Percentiles rank a stretch among this genome's conserved stretches.
These are phyloP conservation scores for Psilocybe cubensis DNA, from an alignment of 768 basidiomycete species.

Conservation along the genomic window DNA sequence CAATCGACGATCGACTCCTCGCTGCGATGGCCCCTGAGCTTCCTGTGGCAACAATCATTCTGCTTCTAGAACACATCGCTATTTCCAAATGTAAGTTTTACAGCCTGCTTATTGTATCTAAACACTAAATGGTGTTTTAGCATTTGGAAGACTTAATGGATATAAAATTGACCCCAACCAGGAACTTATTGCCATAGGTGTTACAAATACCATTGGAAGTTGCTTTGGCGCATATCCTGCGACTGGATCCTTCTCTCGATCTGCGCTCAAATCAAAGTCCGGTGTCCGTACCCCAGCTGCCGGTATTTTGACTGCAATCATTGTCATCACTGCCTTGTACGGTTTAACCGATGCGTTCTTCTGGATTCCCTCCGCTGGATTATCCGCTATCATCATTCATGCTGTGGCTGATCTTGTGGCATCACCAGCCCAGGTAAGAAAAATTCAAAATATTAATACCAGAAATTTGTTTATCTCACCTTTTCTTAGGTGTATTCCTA, in stretches of 20 bases:
- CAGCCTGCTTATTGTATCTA: background rate
- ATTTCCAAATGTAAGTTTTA: slow-evolving; percentile 82
- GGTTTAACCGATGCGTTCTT: slow-evolving; percentile 92
- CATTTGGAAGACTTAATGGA: slow-evolving; percentile 92
- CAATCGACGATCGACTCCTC: slow-evolving; percentile 50
- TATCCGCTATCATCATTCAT: slow-evolving; percentile 96
- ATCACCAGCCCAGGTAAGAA: slow-evolving; percentile 61
- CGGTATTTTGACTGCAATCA: slow-evolving; percentile 81
- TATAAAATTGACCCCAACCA: slow-evolving; percentile 96
- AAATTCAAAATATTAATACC: background rate
- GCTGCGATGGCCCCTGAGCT: slow-evolving; percentile 73
- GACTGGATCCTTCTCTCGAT: slow-evolving; percentile 98
- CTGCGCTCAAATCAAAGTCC: slow-evolving; percentile 93
- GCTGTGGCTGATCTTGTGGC: slow-evolving; percentile 90
- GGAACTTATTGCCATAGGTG: slow-evolving; percentile 97
- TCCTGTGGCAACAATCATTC: slow-evolving; percentile 85
- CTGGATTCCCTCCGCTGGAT: slow-evolving; percentile 81
- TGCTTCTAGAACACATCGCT: slow-evolving; percentile 94
- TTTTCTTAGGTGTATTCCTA: slow-evolving; percentile 71
- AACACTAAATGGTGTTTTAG: slow-evolving; percentile 36
- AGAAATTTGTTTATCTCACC: background rate
- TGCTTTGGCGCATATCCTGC: slow-evolving; percentile 94
- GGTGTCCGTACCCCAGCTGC: slow-evolving; percentile 96
- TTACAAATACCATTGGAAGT: slow-evolving; percentile 90
- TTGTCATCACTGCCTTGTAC: slow-evolving; percentile 93